Base-by-base conservation (phyloP, 2,329 filamentous ascomycete species). In the Capronia coronata region DNA sequence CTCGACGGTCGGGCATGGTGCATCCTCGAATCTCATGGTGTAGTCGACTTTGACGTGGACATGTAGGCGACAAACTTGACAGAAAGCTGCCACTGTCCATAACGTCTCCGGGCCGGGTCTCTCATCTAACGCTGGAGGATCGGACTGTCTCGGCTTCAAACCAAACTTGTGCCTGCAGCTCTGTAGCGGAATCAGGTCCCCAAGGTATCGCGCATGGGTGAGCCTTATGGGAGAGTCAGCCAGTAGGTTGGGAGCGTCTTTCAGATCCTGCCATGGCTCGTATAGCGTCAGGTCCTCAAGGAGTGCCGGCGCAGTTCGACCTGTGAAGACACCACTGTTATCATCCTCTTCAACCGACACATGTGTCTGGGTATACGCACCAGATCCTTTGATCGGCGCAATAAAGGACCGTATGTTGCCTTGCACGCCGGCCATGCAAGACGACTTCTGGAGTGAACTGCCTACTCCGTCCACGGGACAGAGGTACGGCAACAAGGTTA, bases 21-120 rank as follows among this genome's bases (percentile, higher is more conserved):
- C 61, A 43, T 61, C 30, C 16, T 58, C 65, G 25, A 65, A 64
- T 40, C 62, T 64, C n/a, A 68, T 63, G 10, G 67, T 68, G 57
- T 77, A 79, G 51, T 76, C 72, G 27, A 83, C 71, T 9, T 68
- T 67, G 18, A 86, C 62, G 56, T 80, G 74, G 37, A 84, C 68
- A 65, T 86, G 82, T 60, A 74, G 73, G 44, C 79, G 76, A 62
- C 83, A 87, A 51, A 70, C 71, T 48, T 71, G 67, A 65, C 83
- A 87, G 56, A 80, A 74, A 2, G 80, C 73, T 13, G 81, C 76
- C 22, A 83, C 70, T 57, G 74, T 79, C 62, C 77, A 80, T 40
- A 71, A 62, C 2, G 73, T 72, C 48, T 75, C 72, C 9, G 67
- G 63, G 14, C 48, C 60, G 39, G 66, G 66, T 51, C 61, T 63